Evolutionary conservation across 2,329 filamentous ascomycete species (phyloP).

Genomic region (Aspergillus fijiensis): DNA sequence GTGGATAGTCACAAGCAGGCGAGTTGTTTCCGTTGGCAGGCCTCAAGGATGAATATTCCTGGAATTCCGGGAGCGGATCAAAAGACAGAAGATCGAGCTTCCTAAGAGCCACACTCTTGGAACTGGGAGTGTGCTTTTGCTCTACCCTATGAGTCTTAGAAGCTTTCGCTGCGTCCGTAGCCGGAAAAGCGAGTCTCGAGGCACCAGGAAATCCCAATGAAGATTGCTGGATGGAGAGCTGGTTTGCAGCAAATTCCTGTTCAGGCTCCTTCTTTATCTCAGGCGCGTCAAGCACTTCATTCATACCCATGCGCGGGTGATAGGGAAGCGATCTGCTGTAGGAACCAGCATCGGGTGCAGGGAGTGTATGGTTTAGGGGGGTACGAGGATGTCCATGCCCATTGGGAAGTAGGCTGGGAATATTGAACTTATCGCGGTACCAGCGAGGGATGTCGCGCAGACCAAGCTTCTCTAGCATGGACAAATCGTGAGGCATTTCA

Average conservation of each 20-base stretch:
- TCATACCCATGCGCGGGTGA: slow-evolving; percentile 16
- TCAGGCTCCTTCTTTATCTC: slow-evolving; percentile 14
- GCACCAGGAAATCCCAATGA: slow-evolving; percentile 3
- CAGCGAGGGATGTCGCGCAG: slow-evolving; percentile 58
- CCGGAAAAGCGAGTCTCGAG: slow-evolving; percentile 4
- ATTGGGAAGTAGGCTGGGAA: slow-evolving; percentile 30
- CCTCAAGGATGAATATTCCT: slow-evolving; percentile 17
- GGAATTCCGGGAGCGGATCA: slow-evolving; percentile 20
- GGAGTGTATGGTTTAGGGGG: slow-evolving; percentile 11
- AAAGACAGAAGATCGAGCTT: slow-evolving; percentile 26
- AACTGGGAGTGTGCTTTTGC: slow-evolving; percentile 12
- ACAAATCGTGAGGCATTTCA: slow-evolving; percentile 74
- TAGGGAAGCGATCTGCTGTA: slow-evolving; percentile 21
- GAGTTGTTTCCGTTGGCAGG: slow-evolving; percentile 2
- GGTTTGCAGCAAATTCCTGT: slow-evolving; percentile 11
- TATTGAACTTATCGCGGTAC: slow-evolving; percentile 52
- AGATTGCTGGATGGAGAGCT: slow-evolving; percentile 13
- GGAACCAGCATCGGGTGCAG: slow-evolving; percentile 20
- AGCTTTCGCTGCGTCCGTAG: slow-evolving; percentile 9
- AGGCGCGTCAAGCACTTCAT: slow-evolving; percentile 10
- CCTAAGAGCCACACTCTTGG: slow-evolving; percentile 8
- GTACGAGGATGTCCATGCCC: slow-evolving; percentile 20
- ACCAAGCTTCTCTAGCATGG: slow-evolving; percentile 67
- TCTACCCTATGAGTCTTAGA: slow-evolving; percentile 15
- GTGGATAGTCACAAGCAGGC: slow-evolving; percentile 2